phyloP scores from a whole-genome alignment of 1,284 basidiomycete species.

The Rhizoctonia solani region DNA sequence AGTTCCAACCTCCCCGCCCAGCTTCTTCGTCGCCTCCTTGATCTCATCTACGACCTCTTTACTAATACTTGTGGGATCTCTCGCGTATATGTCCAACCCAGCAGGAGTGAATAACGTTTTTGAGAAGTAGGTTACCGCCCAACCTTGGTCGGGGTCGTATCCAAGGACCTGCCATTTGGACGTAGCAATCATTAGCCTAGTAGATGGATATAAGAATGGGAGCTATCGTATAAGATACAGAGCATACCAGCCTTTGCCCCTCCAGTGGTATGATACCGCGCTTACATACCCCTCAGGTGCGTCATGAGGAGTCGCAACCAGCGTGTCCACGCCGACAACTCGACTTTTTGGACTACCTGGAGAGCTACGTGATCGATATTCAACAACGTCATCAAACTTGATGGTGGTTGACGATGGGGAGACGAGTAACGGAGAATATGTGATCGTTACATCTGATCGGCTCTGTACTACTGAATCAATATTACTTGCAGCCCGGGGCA shows the following conservation, averaged over 20 bases:
- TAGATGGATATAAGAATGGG: background rate
- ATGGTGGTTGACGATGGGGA: conserved; percentile 38
- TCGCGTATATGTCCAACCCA: conserved; percentile 55
- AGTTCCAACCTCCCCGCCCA: conserved; percentile 34
- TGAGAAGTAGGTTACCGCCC: conserved; percentile 57
- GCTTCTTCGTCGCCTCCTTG: conserved; percentile 17
- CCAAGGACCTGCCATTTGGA: conserved; percentile 57
- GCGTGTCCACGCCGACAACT: conserved; percentile 50
- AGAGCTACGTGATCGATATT: conserved; percentile 46
- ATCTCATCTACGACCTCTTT: conserved; percentile 41
- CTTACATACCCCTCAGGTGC: conserved; percentile 39
- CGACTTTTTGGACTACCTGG: conserved; percentile 43
- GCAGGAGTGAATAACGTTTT: conserved; percentile 58
- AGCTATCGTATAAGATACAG: background rate
- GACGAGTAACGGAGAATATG: conserved; percentile 45
- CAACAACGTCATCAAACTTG: conserved; percentile 50
- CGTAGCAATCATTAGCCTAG: conserved; percentile 50
- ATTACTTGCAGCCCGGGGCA: background rate
- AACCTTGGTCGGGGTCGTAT: conserved; percentile 48
- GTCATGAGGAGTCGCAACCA: conserved; percentile 34
- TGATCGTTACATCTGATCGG: conserved; percentile 54
- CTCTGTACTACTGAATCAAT: conserved; percentile 39
- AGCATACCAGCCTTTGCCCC: conserved; percentile 46
- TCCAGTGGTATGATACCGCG: conserved; percentile 53
- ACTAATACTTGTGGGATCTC: conserved; percentile 43